Percentiles rank a stretch among this genome's conserved stretches.
Evolutionary conservation across 2,329 filamentous ascomycete species (phyloP).

Genomic region (Apiospora malaysiana): DNA sequence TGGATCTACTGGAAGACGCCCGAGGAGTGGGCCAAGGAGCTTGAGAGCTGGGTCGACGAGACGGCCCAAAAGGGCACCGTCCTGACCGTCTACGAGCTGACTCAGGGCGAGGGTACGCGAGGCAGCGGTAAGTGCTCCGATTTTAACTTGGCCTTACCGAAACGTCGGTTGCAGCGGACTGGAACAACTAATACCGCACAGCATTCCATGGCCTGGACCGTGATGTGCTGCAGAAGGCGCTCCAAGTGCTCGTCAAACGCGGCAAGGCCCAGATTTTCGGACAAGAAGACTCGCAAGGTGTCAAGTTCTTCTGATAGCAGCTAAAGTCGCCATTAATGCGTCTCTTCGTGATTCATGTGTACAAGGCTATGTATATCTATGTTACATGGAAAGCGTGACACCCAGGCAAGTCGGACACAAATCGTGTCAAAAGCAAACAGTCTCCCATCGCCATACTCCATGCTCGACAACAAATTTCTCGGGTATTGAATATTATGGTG

Average conservation of each 20-base stretch:
- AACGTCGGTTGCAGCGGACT: neutral
- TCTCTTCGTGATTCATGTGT: conserved; percentile 20
- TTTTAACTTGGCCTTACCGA: neutral
- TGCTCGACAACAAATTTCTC: conserved; percentile 4
- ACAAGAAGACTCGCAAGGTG: conserved; percentile 82
- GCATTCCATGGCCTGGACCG: conserved; percentile 90
- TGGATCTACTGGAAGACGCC: conserved; percentile 87
- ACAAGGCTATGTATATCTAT: conserved; percentile 16
- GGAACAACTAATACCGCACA: conserved; percentile 39
- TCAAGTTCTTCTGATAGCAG: conserved; percentile 86
- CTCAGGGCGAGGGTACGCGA: conserved; percentile 80
- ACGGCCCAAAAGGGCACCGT: conserved; percentile 90
- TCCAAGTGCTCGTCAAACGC: conserved; percentile 83
- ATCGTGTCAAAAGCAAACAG: conserved; percentile 6
- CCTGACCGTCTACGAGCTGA: conserved; percentile 89
- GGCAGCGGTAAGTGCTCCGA: conserved; percentile 61
- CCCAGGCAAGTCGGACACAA: conserved; percentile 6
- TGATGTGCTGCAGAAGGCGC: conserved; percentile 78
- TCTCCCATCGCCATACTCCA: conserved; percentile 9
- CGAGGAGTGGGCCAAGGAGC: conserved; percentile 85
- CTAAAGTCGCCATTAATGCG: neutral
- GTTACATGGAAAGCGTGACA: conserved; percentile 1
- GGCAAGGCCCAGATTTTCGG: conserved; percentile 96
- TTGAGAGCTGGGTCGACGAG: conserved; percentile 83
- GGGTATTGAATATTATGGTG: neutral